These are phyloP conservation scores for Yamadazyma diddensiae DNA, from an alignment of 1,139 yeast species.

Conservation along the genomic window DNA sequence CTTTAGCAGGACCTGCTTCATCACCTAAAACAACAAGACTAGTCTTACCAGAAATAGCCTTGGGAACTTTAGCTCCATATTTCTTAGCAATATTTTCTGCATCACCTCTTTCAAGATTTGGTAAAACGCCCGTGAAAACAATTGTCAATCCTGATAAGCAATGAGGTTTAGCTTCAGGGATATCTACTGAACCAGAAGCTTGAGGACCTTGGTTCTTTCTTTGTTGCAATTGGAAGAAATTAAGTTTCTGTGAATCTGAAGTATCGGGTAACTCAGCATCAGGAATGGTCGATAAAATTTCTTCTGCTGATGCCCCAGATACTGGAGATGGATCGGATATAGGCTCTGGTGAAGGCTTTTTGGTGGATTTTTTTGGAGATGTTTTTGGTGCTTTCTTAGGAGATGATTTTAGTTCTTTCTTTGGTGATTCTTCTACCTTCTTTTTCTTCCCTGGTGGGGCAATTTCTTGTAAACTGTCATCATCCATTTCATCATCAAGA, in stretches of 20 bases:
- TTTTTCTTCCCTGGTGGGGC: constrained; percentile 3
- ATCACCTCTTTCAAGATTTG: constrained; percentile 71
- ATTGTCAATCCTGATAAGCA: constrained; percentile 85
- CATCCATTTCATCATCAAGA: constrained; percentile 14
- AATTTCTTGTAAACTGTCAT: constrained; percentile 10
- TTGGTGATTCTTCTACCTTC: no score
- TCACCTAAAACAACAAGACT: constrained; percentile 88
- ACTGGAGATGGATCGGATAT: constrained; percentile 1
- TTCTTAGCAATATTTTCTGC: constrained; percentile 75
- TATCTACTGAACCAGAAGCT: constrained; percentile 27
- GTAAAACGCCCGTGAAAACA: constrained; percentile 90
- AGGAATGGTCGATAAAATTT: constrained; percentile 57
- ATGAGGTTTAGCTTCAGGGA: constrained; percentile 78
- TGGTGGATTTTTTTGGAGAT: constrained; percentile 9
- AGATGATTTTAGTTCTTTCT: constrained; percentile 1
- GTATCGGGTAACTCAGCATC: constrained; percentile 67
- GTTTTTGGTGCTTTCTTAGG: constrained; percentile 9
- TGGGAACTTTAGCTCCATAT: constrained; percentile 93
- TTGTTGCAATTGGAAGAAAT: constrained; percentile 45
- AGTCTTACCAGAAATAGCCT: constrained; percentile 82
- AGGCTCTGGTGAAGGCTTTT: constrained; percentile 6
- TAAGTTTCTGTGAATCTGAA: constrained; percentile 50
- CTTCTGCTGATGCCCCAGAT: constrained; percentile 40
- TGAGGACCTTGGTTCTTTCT: constrained; percentile 38
- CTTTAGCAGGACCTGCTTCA: constrained; percentile 97